Evolutionary conservation across 495 filamentous ascomycete species (phyloP).

Genomic region (Neurospora sp.): DNA sequence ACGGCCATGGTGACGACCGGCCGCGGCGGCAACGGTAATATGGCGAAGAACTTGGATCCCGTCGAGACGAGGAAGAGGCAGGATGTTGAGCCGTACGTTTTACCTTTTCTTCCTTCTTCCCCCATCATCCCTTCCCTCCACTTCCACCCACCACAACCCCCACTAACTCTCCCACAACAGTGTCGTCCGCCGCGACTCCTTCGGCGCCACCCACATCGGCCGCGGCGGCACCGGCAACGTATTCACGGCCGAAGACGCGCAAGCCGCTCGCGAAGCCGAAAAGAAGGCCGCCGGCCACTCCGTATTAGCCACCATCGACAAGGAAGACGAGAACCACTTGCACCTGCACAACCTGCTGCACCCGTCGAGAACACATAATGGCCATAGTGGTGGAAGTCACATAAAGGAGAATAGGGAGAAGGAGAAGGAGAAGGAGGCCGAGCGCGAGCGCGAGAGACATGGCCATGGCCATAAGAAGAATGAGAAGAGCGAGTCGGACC

Average conservation of each 20-base stretch:
- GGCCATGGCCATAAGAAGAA: constrained; percentile 11
- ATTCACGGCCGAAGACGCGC: constrained; percentile 30
- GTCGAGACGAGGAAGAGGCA: constrained; percentile 65
- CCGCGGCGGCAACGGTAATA: constrained; percentile 56
- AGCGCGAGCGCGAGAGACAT: constrained; percentile 5
- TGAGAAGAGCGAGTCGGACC: constrained; percentile 31
- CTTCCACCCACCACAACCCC: not conserved
- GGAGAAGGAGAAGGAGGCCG: constrained; percentile 4
- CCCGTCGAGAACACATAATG: not conserved
- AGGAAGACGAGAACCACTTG: not conserved
- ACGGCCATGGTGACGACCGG: constrained; percentile 72
- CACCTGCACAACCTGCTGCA: constrained; percentile 1
- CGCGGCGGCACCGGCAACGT: constrained; percentile 51
- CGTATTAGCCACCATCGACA: not conserved
- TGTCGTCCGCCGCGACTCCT: constrained; percentile 28
- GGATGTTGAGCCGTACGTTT: constrained; percentile 57
- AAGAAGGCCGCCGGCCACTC: constrained; percentile 19
- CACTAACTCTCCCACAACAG: constrained; percentile 14
- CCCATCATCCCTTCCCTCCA: not conserved
- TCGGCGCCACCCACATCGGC: constrained; percentile 34
- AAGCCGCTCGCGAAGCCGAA: constrained; percentile 24
- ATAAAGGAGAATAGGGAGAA: constrained; percentile 5
- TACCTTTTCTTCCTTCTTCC: constrained; percentile 5
- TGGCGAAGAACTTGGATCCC: constrained; percentile 57
- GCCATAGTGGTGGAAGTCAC: not conserved